Evolutionary conservation across 257 asterid species (phyloP), one percentile per base, ranked within the genome.

Genomic region (Solanum tacnaense): DNA sequence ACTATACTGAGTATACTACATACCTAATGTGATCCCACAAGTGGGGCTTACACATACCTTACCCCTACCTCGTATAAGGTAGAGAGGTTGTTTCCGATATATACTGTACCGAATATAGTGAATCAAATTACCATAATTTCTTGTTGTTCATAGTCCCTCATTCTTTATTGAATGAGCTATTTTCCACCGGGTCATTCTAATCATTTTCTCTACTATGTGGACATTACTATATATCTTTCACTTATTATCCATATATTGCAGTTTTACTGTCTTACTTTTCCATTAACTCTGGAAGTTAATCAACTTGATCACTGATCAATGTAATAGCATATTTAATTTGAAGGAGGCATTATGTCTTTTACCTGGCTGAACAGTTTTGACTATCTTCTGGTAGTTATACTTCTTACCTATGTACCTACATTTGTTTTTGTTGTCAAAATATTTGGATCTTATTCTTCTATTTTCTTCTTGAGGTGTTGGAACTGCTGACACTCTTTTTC

Each of bases 401-500:
- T 49, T 49, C 85, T 46, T 81, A 49, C 7, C 20, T 29, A 49
- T 81, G 70, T 82, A 27, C 68, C 68, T 82, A 67, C 70, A 31
- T 49, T 82, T 82, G 23, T 52, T 36, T 46, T 49, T 82, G 86
- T 25, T 31, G 44, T 49, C 86, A 82, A 82, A 58, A 16, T 15
- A 16, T 29, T 82, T 49, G 70, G 41, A 82, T 29, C 44, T 49
- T 82, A 18, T 31, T 82, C 86, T 49, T 49, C 23, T 29, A 29
- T 18, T 10, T 49, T 46, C 70, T 49, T 49, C 70, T 52, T 15
- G 20, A 49, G 70, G 39, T 49, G 44, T 46, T 82, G 44, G 41
- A 82, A 82, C 44, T 86, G 35, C 44, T 86, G 88, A 86, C 32
- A 52, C 83, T 34, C 27, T 86, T 73, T 84, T 39, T 87, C 92